Conservation (phyloP, 352 stramenopile genomes). For the Halophytophthora batemanensis region DNA sequence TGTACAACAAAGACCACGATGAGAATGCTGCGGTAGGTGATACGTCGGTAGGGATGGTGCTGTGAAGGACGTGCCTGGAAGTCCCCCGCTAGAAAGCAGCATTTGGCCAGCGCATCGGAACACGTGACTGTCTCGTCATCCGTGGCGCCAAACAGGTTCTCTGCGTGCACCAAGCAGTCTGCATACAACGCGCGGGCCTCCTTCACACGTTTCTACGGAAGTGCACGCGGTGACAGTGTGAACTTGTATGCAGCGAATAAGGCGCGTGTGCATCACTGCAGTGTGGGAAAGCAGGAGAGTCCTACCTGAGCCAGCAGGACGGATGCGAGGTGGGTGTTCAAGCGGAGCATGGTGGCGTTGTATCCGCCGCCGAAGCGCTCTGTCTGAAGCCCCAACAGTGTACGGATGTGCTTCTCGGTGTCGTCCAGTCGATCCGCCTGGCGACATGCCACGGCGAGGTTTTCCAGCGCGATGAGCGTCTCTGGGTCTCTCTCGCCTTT, state of each 20-base stretch:
- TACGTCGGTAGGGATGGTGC: not conserved
- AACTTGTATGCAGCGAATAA: not conserved
- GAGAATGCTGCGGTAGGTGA: not conserved
- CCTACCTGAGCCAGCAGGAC: slow-evolving; percentile 43
- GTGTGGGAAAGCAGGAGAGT: too few species aligned
- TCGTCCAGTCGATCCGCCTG: slow-evolving; percentile 3
- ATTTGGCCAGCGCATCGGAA: slow-evolving; percentile 47
- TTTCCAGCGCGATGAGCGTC: slow-evolving; percentile 39
- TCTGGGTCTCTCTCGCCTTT: slow-evolving; percentile 34
- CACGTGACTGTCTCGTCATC: slow-evolving; percentile 27
- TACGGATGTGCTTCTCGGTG: slow-evolving; percentile 26
- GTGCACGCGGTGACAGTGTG: not conserved
- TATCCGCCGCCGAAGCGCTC: slow-evolving; percentile 41
- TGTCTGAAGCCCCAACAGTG: slow-evolving; percentile 13
- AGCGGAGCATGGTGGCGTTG: slow-evolving; percentile 46
- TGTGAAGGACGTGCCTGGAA: slow-evolving; percentile 31
- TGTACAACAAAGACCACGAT: slow-evolving; percentile 6
- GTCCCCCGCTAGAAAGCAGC: slow-evolving; percentile 49
- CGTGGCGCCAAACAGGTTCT: slow-evolving; percentile 20
- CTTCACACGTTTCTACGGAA: slow-evolving; percentile 32
- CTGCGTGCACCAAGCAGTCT: slow-evolving; percentile 28
- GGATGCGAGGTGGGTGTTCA: slow-evolving; percentile 31
- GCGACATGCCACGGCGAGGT: slow-evolving; percentile 37
- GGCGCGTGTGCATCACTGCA: not conserved
- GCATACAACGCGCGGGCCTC: slow-evolving; percentile 35